phyloP scores from a whole-genome alignment of 2,329 filamentous ascomycete genomes.

The Calonectria pauciramosa region DNA sequence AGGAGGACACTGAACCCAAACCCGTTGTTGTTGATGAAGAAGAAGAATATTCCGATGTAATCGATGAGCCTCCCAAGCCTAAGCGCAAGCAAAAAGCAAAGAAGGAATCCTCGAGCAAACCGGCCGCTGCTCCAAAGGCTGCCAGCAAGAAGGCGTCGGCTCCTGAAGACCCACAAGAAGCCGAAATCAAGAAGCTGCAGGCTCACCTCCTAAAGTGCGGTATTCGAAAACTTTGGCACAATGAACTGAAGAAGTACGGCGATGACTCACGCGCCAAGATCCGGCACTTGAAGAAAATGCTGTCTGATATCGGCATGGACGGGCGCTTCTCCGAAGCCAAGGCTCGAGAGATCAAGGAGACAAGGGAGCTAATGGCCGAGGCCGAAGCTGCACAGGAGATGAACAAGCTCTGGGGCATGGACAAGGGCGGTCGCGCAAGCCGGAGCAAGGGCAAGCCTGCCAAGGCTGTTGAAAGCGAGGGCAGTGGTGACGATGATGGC shows the following conservation, averaged over 20 bases:
- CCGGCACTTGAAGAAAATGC: conserved; percentile 81
- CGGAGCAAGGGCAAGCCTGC: conserved; percentile 50
- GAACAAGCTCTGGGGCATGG: conserved; percentile 80
- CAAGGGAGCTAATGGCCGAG: conserved; percentile 86
- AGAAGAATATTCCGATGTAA: conserved; percentile 65
- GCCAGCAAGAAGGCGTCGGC: conserved; percentile 48
- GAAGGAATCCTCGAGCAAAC: conserved; percentile 47
- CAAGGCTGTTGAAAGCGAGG: conserved; percentile 51
- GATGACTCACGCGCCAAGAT: conserved; percentile 85
- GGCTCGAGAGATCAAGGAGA: conserved; percentile 88
- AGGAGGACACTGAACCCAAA: conserved; percentile 38
- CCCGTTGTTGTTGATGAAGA: conserved; percentile 48
- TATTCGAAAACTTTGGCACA: conserved; percentile 90
- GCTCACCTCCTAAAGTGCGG: conserved; percentile 90
- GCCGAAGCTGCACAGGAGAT: conserved; percentile 88
- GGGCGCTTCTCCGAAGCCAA: conserved; percentile 89
- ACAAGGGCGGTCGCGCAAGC: conserved; percentile 57
- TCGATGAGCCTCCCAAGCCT: conserved; percentile 78
- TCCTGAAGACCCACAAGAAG: conserved; percentile 72
- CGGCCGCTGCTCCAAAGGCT: conserved; percentile 45
- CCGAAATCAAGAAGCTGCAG: conserved; percentile 90
- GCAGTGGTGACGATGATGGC: conserved; percentile 42
- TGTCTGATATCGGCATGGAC: conserved; percentile 87
- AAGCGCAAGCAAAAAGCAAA: conserved; percentile 66
- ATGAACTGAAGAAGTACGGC: conserved; percentile 82